Conservation (phyloP, 225 moss, liverwort and hornwort species). For the Physcomitrium patens region DNA sequence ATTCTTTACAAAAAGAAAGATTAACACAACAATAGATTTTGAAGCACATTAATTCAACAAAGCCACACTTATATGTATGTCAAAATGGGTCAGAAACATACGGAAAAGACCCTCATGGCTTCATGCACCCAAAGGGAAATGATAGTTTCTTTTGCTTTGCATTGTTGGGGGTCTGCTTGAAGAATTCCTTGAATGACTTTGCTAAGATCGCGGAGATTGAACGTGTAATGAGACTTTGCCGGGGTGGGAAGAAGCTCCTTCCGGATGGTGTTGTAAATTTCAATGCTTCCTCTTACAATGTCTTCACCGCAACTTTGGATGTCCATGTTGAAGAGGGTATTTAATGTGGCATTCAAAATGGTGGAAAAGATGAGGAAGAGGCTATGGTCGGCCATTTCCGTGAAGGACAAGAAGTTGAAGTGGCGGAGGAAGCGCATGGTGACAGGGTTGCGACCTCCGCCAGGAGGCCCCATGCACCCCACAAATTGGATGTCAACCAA, state of each 20-base stretch:
- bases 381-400: slow-evolving; percentile 77
- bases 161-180: slow-evolving; percentile 55
- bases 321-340: slow-evolving; percentile 44
- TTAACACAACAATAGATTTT: no score
- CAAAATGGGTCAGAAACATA: not conserved
- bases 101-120: slow-evolving; percentile 90
- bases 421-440: slow-evolving; percentile 86
- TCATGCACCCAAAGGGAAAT: slow-evolving; percentile 94
- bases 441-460: slow-evolving; percentile 85
- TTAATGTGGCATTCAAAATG: slow-evolving; percentile 75
- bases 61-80: not conserved
- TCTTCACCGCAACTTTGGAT: slow-evolving; percentile 63
- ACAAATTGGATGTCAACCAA: slow-evolving; percentile 93
- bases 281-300: slow-evolving; percentile 74
- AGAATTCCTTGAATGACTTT: slow-evolving; percentile 93
- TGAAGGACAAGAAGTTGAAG: slow-evolving; percentile 83
- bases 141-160: slow-evolving; percentile 43
- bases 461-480: slow-evolving; percentile 89
- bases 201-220: slow-evolving; percentile 83
- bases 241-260: slow-evolving; percentile 92
- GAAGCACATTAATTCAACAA: no score
- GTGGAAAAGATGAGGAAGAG: slow-evolving; percentile 76
- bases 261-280: slow-evolving; percentile 81
- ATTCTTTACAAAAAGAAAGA: no score
- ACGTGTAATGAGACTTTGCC: slow-evolving; percentile 86